Percentiles rank a stretch among this genome's conserved stretches.
These are phyloP conservation scores for Thozetella sp. DNA, from an alignment of 495 filamentous ascomycete genomes.

Conservation along the genomic window DNA sequence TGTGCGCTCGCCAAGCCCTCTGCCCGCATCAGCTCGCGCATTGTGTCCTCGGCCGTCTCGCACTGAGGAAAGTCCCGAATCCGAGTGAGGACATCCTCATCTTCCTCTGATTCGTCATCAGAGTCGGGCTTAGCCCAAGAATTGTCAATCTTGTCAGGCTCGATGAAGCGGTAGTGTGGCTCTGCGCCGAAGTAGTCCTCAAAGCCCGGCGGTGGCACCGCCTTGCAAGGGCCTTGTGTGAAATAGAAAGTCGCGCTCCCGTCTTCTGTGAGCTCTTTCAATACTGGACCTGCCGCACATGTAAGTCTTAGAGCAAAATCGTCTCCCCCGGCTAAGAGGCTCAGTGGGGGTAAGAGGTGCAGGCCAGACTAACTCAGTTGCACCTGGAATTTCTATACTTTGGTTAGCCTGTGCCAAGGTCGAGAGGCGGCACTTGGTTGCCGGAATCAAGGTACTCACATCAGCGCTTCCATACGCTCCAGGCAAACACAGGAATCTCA, in stretches of 20 bases:
- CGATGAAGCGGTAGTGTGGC: conserved; percentile 53
- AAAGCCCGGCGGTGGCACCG: conserved; percentile 47
- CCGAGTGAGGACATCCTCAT: conserved; percentile 46
- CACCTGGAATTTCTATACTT: conserved; percentile 50
- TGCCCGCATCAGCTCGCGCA: conserved; percentile 47
- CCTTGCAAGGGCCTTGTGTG: conserved; percentile 47
- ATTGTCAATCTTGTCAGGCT: conserved; percentile 44
- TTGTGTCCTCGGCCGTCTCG: conserved; percentile 47
- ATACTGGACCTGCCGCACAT: conserved; percentile 34
- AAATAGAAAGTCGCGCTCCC: conserved; percentile 45
- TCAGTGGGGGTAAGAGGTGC: no score
- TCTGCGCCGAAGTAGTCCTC: conserved; percentile 54
- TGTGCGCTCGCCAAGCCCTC: conserved; percentile 45
- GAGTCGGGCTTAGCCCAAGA: no score
- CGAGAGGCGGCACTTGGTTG: background rate
- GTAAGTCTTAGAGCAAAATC: no score
- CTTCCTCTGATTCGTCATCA: conserved; percentile 33
- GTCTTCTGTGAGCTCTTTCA: conserved; percentile 47
- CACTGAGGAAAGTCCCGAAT: conserved; percentile 52
- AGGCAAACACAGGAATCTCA: conserved; percentile 44
- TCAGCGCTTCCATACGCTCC: conserved; percentile 54
- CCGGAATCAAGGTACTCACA: conserved; percentile 38
- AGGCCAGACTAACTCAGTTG: conserved; percentile 38
- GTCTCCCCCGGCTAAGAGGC: no score
- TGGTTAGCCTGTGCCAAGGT: conserved; percentile 14